Base-by-base conservation (phyloP, 106 monocot genomes). In the Phalaenopsis equestris region DNA sequence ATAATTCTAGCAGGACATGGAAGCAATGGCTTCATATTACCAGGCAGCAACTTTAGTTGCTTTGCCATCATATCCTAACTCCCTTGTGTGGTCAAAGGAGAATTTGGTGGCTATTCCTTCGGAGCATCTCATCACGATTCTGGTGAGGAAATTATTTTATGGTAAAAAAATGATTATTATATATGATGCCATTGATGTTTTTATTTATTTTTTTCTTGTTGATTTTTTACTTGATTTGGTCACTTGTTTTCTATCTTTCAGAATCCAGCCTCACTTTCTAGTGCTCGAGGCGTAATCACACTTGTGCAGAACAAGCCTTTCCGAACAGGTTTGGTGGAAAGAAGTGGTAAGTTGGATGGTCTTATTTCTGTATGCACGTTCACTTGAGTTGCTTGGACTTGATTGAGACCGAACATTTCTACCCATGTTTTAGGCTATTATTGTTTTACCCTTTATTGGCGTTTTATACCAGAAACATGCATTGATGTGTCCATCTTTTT, bases 31-130 rank as follows among this genome's bases (percentile, higher is more conserved):
- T 73, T 77, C 87, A 24, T 80, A 81, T 43, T 86, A 84, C 42
- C 89, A 89, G 42, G 82, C 85, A 16, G 80, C 87, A 6, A 77
- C 89, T 2, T 77, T 99, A 61, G 84, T 92, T 79, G 93, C 89
- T 61, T 90, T 81, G 38, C 94, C 98, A 3, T 88, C 84, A 3
- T 91, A 92, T 79, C 98, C 92, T 21, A 87, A 93, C 75, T 94
- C 94, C 42, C 84, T 94, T 39, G 75, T 80, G 57, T 99, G 98
- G 98, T 99, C 98, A 2, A 83, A 86, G 77, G 98, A 99, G 52
- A 99, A 99, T 78, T 85, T 99, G 30, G 78, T 99, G 48, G 98
- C 98, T 52, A 78, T 94, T 83, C 87, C 98, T 52, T 86, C 93
- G 5, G 92, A 88, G 75, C 86, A 93, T 67, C 56, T 95, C 79